These are phyloP conservation scores for Thyridium curvatum DNA, from an alignment of 2,329 filamentous ascomycete species.

Conservation along the genomic window DNA sequence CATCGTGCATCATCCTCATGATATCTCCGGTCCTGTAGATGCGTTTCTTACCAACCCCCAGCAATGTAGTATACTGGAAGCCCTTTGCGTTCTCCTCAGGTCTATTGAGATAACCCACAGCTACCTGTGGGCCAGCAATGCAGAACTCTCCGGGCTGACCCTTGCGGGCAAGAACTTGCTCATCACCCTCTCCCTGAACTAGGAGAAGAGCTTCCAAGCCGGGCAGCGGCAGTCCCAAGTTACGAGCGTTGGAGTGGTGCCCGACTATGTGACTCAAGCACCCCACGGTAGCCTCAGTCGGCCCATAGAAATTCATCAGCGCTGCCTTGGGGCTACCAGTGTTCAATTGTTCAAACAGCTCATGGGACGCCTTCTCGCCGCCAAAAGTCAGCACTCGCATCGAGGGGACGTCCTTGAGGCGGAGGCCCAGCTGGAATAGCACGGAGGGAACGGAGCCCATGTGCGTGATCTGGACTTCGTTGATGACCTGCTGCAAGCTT, in stretches of 20 bases:
- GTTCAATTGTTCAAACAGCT: slow-evolving; percentile 53
- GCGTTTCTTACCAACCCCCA: slow-evolving; percentile 2
- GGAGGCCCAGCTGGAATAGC: slow-evolving; percentile 42
- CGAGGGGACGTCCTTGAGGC: slow-evolving; percentile 52
- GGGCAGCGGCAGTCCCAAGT: slow-evolving; percentile 11
- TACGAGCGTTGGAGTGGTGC: slow-evolving; percentile 9
- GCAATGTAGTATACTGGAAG: slow-evolving; percentile 4
- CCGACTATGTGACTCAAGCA: slow-evolving; percentile 21
- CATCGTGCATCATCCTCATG: slow-evolving; percentile 2
- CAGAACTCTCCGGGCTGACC: slow-evolving; percentile 32
- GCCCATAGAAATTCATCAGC: slow-evolving; percentile 37
- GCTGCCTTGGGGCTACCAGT: slow-evolving; percentile 6
- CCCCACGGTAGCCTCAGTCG: slow-evolving; percentile 61
- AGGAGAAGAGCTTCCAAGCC: slow-evolving; percentile 10
- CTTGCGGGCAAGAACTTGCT: slow-evolving; percentile 8
- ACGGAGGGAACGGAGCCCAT: slow-evolving; percentile 61
- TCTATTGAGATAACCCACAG: slow-evolving; percentile 33
- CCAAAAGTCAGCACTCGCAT: slow-evolving; percentile 61
- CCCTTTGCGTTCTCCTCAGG: slow-evolving; percentile 9
- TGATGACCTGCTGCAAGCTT: slow-evolving; percentile 33
- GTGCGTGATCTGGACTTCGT: slow-evolving; percentile 51
- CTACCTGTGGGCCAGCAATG: slow-evolving; percentile 37
- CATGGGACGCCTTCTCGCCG: slow-evolving; percentile 58
- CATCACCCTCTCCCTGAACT: slow-evolving; percentile 1
- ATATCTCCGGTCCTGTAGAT: slow-evolving; percentile 3